Conservation (phyloP, 1,284 basidiomycete species). For the Mycena sp. region DNA sequence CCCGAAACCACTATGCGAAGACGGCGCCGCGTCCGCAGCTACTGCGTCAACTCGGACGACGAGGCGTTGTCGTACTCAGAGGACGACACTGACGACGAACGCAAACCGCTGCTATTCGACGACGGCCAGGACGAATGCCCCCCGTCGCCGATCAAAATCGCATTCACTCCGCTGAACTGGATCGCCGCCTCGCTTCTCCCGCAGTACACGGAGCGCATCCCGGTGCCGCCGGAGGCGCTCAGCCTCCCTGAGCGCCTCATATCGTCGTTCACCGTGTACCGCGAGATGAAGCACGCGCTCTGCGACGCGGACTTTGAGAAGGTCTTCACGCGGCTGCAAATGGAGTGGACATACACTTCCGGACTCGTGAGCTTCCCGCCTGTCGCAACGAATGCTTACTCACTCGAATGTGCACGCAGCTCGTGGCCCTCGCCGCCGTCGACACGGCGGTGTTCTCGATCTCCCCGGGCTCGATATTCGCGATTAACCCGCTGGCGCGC, state of each 20-base stretch:
- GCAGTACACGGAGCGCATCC: slow-evolving; percentile 51
- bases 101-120: slow-evolving; percentile 14
- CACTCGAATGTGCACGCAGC: slow-evolving; percentile 37
- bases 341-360: slow-evolving; percentile 63
- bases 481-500: slow-evolving; percentile 53
- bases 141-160: slow-evolving; percentile 21
- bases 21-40: slow-evolving; percentile 33
- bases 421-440: slow-evolving; percentile 62
- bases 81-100: slow-evolving; percentile 25
- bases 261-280: slow-evolving; percentile 63
- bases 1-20: slow-evolving; percentile 26
- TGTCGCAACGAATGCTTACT: not conserved
- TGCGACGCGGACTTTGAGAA: slow-evolving; percentile 59
- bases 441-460: slow-evolving; percentile 70
- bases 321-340: slow-evolving; percentile 51
- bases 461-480: slow-evolving; percentile 58
- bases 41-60: slow-evolving; percentile 41
- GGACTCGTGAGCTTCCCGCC: slow-evolving; percentile 46
- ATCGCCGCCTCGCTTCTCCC: slow-evolving; percentile 47
- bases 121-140: slow-evolving; percentile 28
- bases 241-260: slow-evolving; percentile 51
- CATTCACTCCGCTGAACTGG: slow-evolving; percentile 30
- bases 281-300: slow-evolving; percentile 57
- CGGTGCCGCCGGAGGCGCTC: slow-evolving; percentile 33
- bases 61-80: slow-evolving; percentile 34